Evolutionary conservation across 2,329 filamentous ascomycete genomes (phyloP).

Genomic region (Aureobasidium sp.): DNA sequence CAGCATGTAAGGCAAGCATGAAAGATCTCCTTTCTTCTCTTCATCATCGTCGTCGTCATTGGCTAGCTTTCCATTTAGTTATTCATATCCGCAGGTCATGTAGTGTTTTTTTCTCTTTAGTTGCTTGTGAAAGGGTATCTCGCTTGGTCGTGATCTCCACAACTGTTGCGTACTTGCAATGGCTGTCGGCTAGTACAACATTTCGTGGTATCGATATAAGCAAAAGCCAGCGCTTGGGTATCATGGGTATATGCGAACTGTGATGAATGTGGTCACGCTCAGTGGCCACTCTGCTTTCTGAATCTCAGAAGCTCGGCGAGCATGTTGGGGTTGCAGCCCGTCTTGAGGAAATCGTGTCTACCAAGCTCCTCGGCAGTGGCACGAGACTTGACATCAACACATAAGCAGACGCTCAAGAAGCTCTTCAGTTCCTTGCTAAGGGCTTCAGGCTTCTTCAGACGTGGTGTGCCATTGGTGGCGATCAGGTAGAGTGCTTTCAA

Average conservation of each 20-base stretch:
- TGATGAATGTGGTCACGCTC: background rate
- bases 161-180: background rate
- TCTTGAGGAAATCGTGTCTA: slow-evolving; percentile 87
- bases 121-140: background rate
- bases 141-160: background rate
- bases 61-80: background rate
- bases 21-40: background rate
- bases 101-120: background rate
- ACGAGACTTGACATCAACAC: slow-evolving; percentile 90
- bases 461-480: slow-evolving; percentile 92
- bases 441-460: slow-evolving; percentile 97
- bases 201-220: background rate
- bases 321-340: slow-evolving; percentile 74
- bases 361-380: slow-evolving; percentile 86
- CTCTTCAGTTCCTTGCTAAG: slow-evolving; percentile 96
- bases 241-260: slow-evolving; percentile 4
- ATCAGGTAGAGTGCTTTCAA: slow-evolving; percentile 96
- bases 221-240: slow-evolving; percentile 3
- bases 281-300: slow-evolving; percentile 41
- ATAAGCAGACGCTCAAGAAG: slow-evolving; percentile 91
- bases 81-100: background rate
- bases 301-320: slow-evolving; percentile 83
- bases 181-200: background rate
- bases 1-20: background rate
- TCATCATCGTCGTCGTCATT: slow-evolving; percentile 1